Evolutionary conservation across 768 basidiomycete genomes (phyloP).

Genomic region (Tricholoma terreum): DNA sequence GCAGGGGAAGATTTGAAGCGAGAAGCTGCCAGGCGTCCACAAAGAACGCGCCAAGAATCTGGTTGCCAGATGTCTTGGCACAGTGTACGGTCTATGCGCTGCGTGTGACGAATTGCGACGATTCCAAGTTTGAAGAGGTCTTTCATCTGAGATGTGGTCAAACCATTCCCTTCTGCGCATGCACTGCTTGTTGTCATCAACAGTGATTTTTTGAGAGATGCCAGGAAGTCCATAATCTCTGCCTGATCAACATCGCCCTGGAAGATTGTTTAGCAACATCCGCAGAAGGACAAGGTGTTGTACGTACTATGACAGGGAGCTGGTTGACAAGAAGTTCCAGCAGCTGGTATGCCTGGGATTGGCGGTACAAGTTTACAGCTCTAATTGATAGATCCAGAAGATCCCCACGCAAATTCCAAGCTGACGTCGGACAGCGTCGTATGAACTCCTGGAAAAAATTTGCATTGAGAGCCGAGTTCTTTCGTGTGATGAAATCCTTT

Average conservation of each 20-base stretch:
- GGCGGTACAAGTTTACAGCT: slow-evolving; percentile 75
- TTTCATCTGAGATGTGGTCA: slow-evolving; percentile 69
- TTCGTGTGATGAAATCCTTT: slow-evolving; percentile 74
- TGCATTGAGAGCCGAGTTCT: slow-evolving; percentile 71
- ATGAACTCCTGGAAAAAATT: slow-evolving; percentile 79
- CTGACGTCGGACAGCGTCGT: slow-evolving; percentile 57
- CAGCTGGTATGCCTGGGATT: slow-evolving; percentile 70
- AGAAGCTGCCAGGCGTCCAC: slow-evolving; percentile 44
- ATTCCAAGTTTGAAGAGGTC: slow-evolving; percentile 74
- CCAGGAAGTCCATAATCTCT: slow-evolving; percentile 51
- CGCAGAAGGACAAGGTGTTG: not conserved
- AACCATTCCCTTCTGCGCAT: slow-evolving; percentile 41
- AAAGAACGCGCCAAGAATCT: slow-evolving; percentile 51
- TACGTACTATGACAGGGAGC: slow-evolving; percentile 46
- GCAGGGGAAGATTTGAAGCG: slow-evolving; percentile 62
- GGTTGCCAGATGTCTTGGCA: slow-evolving; percentile 55
- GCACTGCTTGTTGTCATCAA: slow-evolving; percentile 46
- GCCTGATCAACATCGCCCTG: slow-evolving; percentile 25
- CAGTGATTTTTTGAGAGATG: slow-evolving; percentile 45
- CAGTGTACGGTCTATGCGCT: slow-evolving; percentile 34
- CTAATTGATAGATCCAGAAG: slow-evolving; percentile 55
- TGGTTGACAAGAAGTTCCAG: slow-evolving; percentile 61
- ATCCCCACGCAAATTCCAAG: slow-evolving; percentile 61
- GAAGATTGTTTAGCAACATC: slow-evolving; percentile 2
- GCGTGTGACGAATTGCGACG: slow-evolving; percentile 62